Conservation (phyloP, 768 basidiomycete genomes). For the Suillus paluster region DNA sequence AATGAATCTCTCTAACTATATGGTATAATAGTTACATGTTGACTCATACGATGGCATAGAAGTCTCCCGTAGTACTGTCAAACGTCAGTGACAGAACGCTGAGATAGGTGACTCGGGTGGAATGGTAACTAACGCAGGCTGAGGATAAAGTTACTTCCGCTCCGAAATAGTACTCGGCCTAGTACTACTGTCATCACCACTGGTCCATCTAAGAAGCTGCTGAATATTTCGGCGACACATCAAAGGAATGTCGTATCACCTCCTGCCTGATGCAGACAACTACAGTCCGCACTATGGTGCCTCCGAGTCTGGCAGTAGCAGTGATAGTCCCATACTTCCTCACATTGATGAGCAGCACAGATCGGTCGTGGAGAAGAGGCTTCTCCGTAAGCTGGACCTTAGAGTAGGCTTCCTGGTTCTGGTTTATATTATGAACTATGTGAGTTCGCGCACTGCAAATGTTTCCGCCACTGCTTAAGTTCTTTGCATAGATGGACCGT, state of each 20-base stretch:
- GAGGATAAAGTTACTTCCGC: neutral
- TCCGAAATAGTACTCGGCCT: neutral
- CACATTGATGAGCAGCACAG: constrained; percentile 25
- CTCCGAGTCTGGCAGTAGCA: neutral
- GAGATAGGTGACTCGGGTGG: no score
- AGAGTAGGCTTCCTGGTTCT: constrained; percentile 49
- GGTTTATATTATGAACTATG: constrained; percentile 53
- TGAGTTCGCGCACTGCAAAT: constrained; percentile 26
- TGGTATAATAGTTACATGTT: neutral
- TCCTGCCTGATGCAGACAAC: neutral
- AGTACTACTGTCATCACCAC: neutral
- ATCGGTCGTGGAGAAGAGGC: constrained; percentile 47
- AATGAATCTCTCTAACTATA: neutral
- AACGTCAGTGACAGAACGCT: no score
- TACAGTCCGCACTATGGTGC: neutral
- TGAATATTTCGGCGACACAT: neutral
- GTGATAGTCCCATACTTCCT: neutral
- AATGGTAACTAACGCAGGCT: no score
- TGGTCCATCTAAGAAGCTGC: neutral
- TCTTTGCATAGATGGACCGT: constrained; percentile 57
- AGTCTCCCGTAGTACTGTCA: neutral
- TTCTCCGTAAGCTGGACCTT: constrained; percentile 47
- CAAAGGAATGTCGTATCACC: neutral
- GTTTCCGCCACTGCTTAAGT: constrained; percentile 2
- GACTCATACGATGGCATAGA: neutral